These are phyloP conservation scores for Globisporangium radiosum DNA, from an alignment of 352 stramenopile genomes.

Conservation along the genomic window DNA sequence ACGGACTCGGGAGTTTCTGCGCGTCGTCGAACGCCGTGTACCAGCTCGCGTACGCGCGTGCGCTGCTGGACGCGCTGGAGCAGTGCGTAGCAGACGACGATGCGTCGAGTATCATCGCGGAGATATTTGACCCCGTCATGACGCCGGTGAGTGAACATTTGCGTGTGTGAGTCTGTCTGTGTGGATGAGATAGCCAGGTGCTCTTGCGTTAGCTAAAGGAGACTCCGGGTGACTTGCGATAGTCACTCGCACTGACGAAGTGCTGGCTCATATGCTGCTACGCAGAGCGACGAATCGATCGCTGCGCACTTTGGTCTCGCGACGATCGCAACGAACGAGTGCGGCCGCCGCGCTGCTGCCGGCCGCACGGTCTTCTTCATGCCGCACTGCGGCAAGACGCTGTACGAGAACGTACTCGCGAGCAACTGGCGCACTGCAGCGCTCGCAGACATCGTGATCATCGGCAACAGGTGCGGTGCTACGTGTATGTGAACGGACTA, in stretches of 20 bases:
- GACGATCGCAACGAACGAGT: conserved; percentile 61
- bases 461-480: conserved; percentile 75
- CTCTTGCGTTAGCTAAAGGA: no score
- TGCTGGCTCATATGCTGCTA: no score
- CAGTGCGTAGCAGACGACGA: neutral
- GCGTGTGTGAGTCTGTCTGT: neutral
- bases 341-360: conserved; percentile 29
- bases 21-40: conserved; percentile 67
- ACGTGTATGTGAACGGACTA: neutral
- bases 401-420: conserved; percentile 88
- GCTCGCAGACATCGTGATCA: conserved; percentile 47
- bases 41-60: conserved; percentile 59
- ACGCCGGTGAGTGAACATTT: conserved; percentile 31
- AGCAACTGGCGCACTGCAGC: conserved; percentile 53
- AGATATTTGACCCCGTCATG: conserved; percentile 81
- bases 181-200: no score
- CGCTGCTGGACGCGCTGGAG: conserved; percentile 27
- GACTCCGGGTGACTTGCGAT: neutral
- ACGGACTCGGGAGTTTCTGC: conserved; percentile 74
- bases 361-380: conserved; percentile 86
- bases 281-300: conserved; percentile 53
- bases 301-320: conserved; percentile 30
- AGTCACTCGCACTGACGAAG: neutral
- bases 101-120: conserved; percentile 1
- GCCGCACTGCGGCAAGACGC: conserved; percentile 80